Base-by-base conservation (phyloP, 805 yeast species). In the Cyberlindnera saturnus region DNA sequence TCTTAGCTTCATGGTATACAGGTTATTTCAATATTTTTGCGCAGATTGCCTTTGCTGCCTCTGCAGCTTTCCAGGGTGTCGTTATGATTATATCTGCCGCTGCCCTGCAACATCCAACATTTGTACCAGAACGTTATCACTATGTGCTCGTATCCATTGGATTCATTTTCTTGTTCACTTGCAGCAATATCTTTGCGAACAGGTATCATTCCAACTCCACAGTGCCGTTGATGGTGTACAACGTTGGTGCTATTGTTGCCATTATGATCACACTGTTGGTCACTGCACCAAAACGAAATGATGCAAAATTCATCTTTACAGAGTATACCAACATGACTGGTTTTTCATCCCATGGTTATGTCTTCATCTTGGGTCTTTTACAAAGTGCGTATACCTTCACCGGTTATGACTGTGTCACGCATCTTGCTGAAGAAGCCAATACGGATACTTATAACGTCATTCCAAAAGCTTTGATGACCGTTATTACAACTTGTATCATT, bases 341-440 rank as follows among this genome's bases (percentile, higher is more conserved):
- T 3, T 57, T 52, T 42, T 16, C 41, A 1, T 50, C 59, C 11
- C 57, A 55, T 39, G 56, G 54, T 3, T 53, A 53, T 33, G 60
- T 55, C 39, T 57, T 55, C 47, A 53, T 57, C 32, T 38, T 57
- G 36, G 61, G 61, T 42, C 42, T 57, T 14, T 41, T 57, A 16
- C 61, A 55, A 38, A 47, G 53, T 26, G 60, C 59, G 14, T 55
- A 51, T 39, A 55, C 60, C 11, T 55, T 65, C 35, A 53, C 65
- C 5, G 59, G 65, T 40, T 63, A 60, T 42, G 70, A 65, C 47
- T 60, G 64, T 6, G 61, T 62, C 3, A 57, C 64, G 8, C 69
- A 63, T 44, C 55, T 62, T 51, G 64, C 67, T 3, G 66, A 63
- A 43, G 67, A 64, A 48, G 57, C 64, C 15, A 55, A 56, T 17